Percentiles rank a stretch among this genome's conserved stretches.
Evolutionary conservation across 1,284 basidiomycete genomes (phyloP).

Genomic region (Agaricales sp.): DNA sequence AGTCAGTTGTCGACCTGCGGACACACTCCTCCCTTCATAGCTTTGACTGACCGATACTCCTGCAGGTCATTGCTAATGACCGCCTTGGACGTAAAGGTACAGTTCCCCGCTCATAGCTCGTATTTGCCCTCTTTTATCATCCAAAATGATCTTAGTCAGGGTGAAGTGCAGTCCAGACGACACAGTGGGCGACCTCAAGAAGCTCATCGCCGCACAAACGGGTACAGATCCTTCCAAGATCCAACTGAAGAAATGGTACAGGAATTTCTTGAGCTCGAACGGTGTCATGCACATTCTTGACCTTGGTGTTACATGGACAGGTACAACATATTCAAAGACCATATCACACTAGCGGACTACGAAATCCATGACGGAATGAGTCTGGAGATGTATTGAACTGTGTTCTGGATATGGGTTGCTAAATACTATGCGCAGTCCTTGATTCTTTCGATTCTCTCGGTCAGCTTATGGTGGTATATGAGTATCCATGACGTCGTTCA

Average conservation of each 20-base stretch:
- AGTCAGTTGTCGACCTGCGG: constrained; percentile 26
- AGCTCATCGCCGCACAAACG: constrained; percentile 92
- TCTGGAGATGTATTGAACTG: constrained; percentile 78
- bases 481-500: no score
- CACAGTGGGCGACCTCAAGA: constrained; percentile 95
- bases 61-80: constrained; percentile 91
- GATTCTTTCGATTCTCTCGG: no score
- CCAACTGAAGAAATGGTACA: constrained; percentile 92
- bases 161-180: constrained; percentile 93
- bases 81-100: constrained; percentile 92
- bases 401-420: no score
- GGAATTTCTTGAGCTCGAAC: constrained; percentile 7
- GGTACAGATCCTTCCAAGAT: constrained; percentile 86
- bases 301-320: constrained; percentile 25
- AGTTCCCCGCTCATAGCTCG: constrained; percentile 2
- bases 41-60: not conserved
- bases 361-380: constrained; percentile 94
- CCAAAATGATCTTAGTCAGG: constrained; percentile 50
- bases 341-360: constrained; percentile 90
- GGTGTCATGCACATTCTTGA: not conserved
- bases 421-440: no score
- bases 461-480: no score
- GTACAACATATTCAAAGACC: constrained; percentile 91
- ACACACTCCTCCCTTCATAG: not conserved
- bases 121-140: not conserved